Percentiles rank a stretch among this genome's conserved stretches.
phyloP scores from a whole-genome alignment of 805 yeast species.

The Cyberlindnera maclurae region DNA sequence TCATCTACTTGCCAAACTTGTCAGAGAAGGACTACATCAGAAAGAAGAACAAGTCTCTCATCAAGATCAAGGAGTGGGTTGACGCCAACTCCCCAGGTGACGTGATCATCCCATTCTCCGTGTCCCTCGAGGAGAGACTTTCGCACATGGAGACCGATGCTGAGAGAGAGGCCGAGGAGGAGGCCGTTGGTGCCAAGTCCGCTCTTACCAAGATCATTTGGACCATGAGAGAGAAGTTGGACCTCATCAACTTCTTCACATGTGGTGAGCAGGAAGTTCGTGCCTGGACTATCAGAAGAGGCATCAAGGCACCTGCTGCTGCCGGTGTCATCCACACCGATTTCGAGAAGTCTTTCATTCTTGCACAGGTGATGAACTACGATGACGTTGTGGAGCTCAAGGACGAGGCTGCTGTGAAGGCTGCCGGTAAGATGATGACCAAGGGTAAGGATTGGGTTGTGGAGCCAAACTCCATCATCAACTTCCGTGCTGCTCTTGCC shows the following conservation, averaged over 20 bases:
- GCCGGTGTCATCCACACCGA: conserved; percentile 98
- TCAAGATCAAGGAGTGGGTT: conserved; percentile 85
- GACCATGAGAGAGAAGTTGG: conserved; percentile 80
- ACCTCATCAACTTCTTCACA: conserved; percentile 90
- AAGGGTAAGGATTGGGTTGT: conserved; percentile 95
- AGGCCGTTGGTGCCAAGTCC: conserved; percentile 63
- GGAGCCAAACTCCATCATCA: conserved; percentile 90
- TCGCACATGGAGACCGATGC: conserved; percentile 82
- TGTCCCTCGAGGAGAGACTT: conserved; percentile 85
- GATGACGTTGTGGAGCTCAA: conserved; percentile 67
- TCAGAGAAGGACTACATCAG: conserved; percentile 83
- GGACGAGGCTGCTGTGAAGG: conserved; percentile 76
- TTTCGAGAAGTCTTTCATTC: conserved; percentile 87
- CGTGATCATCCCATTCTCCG: conserved; percentile 87
- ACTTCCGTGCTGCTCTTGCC: conserved; percentile 92
- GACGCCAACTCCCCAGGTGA: conserved; percentile 83
- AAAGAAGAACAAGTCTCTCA: conserved; percentile 81
- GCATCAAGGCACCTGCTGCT: conserved; percentile 95
- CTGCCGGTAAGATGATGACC: conserved; percentile 81
- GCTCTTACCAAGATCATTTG: conserved; percentile 83
- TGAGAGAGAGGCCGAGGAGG: conserved; percentile 70
- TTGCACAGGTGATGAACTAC: conserved; percentile 88
- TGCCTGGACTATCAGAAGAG: conserved; percentile 94
- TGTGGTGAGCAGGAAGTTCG: conserved; percentile 95
- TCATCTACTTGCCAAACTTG: conserved; percentile 85